Conservation (phyloP, 2,329 filamentous ascomycete genomes). For the Fusarium annulatum region DNA sequence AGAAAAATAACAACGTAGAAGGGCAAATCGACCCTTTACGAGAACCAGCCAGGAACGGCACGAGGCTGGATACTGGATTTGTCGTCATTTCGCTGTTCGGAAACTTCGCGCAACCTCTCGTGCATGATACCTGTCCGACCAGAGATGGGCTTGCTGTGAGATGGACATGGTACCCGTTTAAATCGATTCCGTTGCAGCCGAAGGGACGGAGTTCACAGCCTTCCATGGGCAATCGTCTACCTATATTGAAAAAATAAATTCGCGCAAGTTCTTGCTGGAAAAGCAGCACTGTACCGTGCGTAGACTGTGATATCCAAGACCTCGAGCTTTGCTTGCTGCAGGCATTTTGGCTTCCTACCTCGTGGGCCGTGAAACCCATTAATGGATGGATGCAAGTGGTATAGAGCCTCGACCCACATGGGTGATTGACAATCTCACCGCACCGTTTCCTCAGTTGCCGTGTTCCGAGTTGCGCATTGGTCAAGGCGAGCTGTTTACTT, state of each 20-base stretch:
- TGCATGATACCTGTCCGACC: constrained; percentile 13
- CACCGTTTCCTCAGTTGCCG: constrained; percentile 42
- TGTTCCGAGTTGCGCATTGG: constrained; percentile 43
- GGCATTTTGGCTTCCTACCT: constrained; percentile 11
- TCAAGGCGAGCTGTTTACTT: constrained; percentile 5
- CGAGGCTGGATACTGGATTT: not conserved
- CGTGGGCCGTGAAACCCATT: constrained; percentile 23
- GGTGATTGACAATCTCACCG: constrained; percentile 41
- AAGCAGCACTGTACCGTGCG: constrained; percentile 11
- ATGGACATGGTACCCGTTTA: constrained; percentile 2
- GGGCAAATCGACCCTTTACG: not conserved
- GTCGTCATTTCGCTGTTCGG: constrained; percentile 11
- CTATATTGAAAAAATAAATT: constrained; percentile 21
- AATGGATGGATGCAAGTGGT: constrained; percentile 18
- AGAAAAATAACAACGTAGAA: constrained; percentile 1
- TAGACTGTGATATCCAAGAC: constrained; percentile 20
- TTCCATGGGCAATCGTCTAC: not conserved
- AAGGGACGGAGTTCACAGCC: not conserved
- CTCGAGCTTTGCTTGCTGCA: constrained; percentile 20
- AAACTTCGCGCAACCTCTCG: constrained; percentile 27
- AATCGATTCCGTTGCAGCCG: constrained; percentile 19
- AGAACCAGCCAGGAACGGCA: constrained; percentile 6
- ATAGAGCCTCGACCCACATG: constrained; percentile 41
- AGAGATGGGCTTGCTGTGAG: constrained; percentile 2
- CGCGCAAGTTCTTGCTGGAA: constrained; percentile 26